phyloP scores from a whole-genome alignment of 345 rosid species.

The Populus simonii region DNA sequence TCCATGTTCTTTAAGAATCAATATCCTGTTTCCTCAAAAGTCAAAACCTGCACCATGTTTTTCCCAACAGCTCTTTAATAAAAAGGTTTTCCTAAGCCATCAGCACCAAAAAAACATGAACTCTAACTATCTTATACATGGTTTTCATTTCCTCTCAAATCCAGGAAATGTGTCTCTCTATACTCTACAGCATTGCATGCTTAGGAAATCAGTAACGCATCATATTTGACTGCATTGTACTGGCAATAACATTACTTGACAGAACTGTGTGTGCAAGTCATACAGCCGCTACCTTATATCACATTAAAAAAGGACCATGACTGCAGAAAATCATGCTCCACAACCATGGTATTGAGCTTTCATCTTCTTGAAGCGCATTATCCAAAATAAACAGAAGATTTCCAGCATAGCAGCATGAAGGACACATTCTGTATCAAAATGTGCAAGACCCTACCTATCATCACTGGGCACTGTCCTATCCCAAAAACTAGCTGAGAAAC shows the following conservation, averaged over 20 bases:
- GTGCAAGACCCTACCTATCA: too few species aligned
- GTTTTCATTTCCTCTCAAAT: not conserved
- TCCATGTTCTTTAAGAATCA: not conserved
- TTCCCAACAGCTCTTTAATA: not conserved
- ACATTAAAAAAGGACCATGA: not conserved
- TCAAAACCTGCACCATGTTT: not conserved
- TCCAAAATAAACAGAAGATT: too few species aligned
- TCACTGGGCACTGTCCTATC: too few species aligned
- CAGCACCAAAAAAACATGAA: not conserved
- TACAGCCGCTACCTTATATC: not conserved
- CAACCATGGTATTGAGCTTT: not conserved
- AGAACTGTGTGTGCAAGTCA: not conserved
- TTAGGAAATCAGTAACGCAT: not conserved
- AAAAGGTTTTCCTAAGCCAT: not conserved
- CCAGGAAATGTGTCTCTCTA: not conserved
- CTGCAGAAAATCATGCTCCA: not conserved
- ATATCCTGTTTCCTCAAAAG: not conserved
- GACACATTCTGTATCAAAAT: not conserved
- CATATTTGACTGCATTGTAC: not conserved
- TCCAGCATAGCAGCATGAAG: not conserved
- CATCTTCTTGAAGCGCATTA: not conserved
- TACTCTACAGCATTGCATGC: not conserved
- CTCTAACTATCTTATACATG: not conserved
- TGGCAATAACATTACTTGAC: not conserved
- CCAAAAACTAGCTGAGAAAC: not conserved